A percentile compares a stretch with the other conserved stretches of the same genome.
These are phyloP conservation scores for Rhizopogon salebrosus DNA, from an alignment of 768 basidiomycete species.

Conservation along the genomic window DNA sequence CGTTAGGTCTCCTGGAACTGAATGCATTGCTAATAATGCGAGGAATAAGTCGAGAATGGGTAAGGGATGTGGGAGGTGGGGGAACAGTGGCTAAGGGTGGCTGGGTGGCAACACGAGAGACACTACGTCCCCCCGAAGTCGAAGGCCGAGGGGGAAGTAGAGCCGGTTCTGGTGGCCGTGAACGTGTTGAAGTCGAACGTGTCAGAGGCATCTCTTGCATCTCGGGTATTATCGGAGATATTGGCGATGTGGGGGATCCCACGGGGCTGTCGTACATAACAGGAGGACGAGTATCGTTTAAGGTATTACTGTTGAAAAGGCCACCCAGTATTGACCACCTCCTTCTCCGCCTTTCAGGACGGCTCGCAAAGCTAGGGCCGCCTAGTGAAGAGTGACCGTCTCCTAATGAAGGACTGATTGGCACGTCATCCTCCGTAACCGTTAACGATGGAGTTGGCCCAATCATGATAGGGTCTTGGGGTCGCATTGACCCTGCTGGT, in stretches of 20 bases:
- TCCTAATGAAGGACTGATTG: slow-evolving; percentile 42
- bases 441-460: slow-evolving; percentile 35
- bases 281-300: slow-evolving; percentile 22
- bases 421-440: slow-evolving; percentile 37
- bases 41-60: slow-evolving; percentile 64
- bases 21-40: slow-evolving; percentile 67
- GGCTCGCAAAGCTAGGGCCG: slow-evolving; percentile 25
- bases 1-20: slow-evolving; percentile 52
- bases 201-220: slow-evolving; percentile 13
- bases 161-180: slow-evolving; percentile 10
- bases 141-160: slow-evolving; percentile 25
- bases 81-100: slow-evolving; percentile 22
- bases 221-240: slow-evolving; percentile 14
- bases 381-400: slow-evolving; percentile 34
- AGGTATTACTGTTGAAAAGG: slow-evolving; percentile 27
- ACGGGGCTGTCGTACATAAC: slow-evolving; percentile 12
- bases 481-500: slow-evolving; percentile 57
- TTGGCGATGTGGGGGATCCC: slow-evolving; percentile 14
- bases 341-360: slow-evolving; percentile 43
- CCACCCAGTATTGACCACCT: slow-evolving; percentile 71
- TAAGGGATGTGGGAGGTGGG: slow-evolving; percentile 25
- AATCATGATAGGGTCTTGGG: slow-evolving; percentile 68
- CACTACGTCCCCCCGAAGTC: slow-evolving; percentile 25
- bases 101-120: slow-evolving; percentile 15
- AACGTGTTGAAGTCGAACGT: slow-evolving; percentile 22